A percentile compares a stretch with the other conserved stretches of the same genome.
Conservation (phyloP, 73 alveolate species). For the Effrenium voratum region DNA sequence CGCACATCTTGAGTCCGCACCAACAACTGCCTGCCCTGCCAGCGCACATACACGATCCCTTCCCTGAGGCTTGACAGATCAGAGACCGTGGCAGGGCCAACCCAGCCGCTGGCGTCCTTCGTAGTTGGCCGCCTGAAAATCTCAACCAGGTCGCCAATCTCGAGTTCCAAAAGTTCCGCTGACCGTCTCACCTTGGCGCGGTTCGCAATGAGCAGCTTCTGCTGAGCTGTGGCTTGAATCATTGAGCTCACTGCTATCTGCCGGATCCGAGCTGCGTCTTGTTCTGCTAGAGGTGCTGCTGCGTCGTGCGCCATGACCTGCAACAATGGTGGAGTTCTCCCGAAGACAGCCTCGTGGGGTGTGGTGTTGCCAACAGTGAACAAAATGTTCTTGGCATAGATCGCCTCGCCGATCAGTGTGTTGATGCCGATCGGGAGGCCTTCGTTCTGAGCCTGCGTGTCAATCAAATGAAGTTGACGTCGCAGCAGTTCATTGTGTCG, state of each 20-base stretch:
- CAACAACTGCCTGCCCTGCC: constrained; percentile 15
- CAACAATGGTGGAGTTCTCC: constrained; percentile 15
- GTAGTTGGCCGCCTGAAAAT: not conserved
- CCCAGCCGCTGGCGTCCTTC: constrained; percentile 13
- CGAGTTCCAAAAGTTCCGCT: not conserved
- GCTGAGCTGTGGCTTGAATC: constrained; percentile 27
- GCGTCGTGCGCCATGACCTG: not conserved
- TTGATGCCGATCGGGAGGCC: not conserved
- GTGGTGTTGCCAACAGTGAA: not conserved
- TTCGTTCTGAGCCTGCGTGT: not conserved
- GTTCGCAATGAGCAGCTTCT: not conserved
- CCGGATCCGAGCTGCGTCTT: constrained; percentile 1
- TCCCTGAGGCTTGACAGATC: not conserved
- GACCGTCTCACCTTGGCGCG: not conserved
- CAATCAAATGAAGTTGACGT: constrained; percentile 32
- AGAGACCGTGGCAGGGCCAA: not conserved
- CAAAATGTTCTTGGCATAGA: constrained; percentile 29
- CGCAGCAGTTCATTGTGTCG: constrained; percentile 15
- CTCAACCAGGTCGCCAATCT: constrained; percentile 11
- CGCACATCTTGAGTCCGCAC: not conserved
- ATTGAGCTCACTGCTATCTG: constrained; percentile 2
- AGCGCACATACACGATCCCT: not conserved
- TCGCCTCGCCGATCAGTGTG: not conserved
- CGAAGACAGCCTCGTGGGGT: constrained; percentile 46
- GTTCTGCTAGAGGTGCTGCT: not conserved